phyloP scores from a whole-genome alignment of 164 flowering plant genomes.

The Paratinospora sagittata region DNA sequence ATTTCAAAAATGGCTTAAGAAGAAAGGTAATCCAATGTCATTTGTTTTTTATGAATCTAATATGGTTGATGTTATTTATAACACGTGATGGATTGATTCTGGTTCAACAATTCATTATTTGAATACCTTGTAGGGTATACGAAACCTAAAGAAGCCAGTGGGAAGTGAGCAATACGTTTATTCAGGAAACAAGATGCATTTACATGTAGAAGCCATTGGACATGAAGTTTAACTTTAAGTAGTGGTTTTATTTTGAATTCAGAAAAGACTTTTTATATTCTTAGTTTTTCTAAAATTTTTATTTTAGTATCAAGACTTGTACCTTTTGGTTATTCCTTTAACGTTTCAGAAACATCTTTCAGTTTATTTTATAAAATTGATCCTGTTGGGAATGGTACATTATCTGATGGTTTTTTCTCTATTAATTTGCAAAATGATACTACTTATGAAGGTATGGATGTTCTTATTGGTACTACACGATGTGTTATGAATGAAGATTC shows the following conservation, averaged over 20 bases:
- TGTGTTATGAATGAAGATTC: conserved; percentile 7
- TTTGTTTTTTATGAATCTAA: conserved; percentile 8
- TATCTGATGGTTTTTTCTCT: not conserved
- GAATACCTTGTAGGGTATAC: not conserved
- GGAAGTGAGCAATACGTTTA: conserved; percentile 2
- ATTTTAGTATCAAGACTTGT: conserved; percentile 7
- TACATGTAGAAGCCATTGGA: not conserved
- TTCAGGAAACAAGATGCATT: conserved; percentile 4
- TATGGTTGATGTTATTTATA: not conserved
- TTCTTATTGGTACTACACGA: not conserved
- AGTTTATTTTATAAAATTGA: not conserved
- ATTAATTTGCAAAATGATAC: not conserved
- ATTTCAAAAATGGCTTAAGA: not conserved
- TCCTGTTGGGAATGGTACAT: not conserved
- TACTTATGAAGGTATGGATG: not conserved
- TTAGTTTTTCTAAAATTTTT: not conserved
- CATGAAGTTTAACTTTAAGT: not conserved
- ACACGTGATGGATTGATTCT: conserved; percentile 2
- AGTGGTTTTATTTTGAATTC: conserved; percentile 3
- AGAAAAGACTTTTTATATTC: not conserved
- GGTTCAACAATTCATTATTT: not conserved
- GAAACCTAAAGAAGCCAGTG: not conserved
- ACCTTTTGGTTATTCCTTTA: conserved; percentile 4
- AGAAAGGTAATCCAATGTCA: conserved; percentile 10
- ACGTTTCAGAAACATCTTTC: not conserved